These are phyloP conservation scores for Podaxis sp. DNA, from an alignment of 768 basidiomycete species.

Conservation along the genomic window DNA sequence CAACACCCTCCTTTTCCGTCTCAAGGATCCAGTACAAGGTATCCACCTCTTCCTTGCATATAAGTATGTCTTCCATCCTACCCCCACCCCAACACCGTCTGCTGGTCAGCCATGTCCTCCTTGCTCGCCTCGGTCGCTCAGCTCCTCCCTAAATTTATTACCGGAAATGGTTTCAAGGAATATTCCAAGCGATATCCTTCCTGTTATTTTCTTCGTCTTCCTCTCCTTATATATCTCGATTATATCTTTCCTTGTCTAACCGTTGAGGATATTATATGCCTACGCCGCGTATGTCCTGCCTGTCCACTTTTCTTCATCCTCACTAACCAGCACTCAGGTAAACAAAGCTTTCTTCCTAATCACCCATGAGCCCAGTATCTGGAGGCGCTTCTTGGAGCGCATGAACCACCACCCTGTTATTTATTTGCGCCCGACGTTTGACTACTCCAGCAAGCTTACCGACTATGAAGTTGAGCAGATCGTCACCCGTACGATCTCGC, in stretches of 20 bases:
- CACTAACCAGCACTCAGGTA: conserved; percentile 31
- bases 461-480: conserved; percentile 56
- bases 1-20: neutral
- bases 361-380: conserved; percentile 67
- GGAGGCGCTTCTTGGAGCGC: conserved; percentile 61
- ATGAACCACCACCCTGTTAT: conserved; percentile 54
- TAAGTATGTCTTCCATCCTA: neutral
- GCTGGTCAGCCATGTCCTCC: conserved; percentile 1
- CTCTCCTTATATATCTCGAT: conserved; percentile 43
- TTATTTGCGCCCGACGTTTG: conserved; percentile 58
- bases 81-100: neutral
- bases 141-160: conserved; percentile 2
- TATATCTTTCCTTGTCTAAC: conserved; percentile 39
- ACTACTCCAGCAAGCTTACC: conserved; percentile 36
- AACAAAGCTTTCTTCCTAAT: conserved; percentile 59
- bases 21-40: neutral
- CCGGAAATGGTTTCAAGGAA: neutral
- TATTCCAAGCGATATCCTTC: conserved; percentile 12
- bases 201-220: conserved; percentile 28
- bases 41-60: neutral
- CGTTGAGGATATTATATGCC: conserved; percentile 46
- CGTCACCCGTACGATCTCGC: conserved; percentile 57
- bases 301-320: neutral
- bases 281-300: conserved; percentile 40
- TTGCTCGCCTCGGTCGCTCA: neutral